Evolutionary conservation across 2,329 filamentous ascomycete genomes (phyloP), one percentile per base, ranked within the genome.

Genomic region (Meredithiella fracta): DNA sequence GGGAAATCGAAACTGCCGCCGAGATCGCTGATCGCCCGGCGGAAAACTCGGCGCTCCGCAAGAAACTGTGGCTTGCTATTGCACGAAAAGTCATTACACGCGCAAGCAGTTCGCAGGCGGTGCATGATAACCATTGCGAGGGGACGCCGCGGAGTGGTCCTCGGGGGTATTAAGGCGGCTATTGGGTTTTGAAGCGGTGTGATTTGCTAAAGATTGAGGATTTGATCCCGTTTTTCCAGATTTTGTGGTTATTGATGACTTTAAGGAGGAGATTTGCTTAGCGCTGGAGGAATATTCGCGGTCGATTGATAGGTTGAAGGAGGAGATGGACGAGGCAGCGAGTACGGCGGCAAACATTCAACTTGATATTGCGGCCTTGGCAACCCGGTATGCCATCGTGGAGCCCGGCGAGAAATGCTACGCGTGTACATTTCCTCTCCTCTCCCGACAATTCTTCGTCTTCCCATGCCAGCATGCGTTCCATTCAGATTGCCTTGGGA

Each of bases 401-500:
- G 90, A 96, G 66, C 91, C 92, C 0, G 92, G 92, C 0, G 92
- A 98, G 72, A 83, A 87, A 65, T 98, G 92, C 68, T 94, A 91
- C 70, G 80, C 85, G 1, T 98, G 92, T 65, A 80, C 82, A 0
- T 70, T 97, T 56, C 92, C 92, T 8, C 71, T 98, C 55, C 75
- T 98, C 15, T 90, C 86, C 64, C 73, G 90, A 55, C 90, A 96
- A 64, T 98, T 98, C 69, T 98, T 97, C 63, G 92, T 98, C 17
- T 98, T 98, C 62, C 92, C 92, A 0, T 98, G 92, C 68, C 92
- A 98, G 72, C 92, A 98, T 69, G 86, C 90, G 2, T 98, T 98
- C 65, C 92, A 98, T 68, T 91, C 86, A 44, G 92, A 98, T 66
- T 98, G 92, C 67, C 70, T 98, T 51, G 91, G 88, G 0, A 83